phyloP scores from a whole-genome alignment of 2,329 filamentous ascomycete species.

The Thielaviopsis ethacetica region DNA sequence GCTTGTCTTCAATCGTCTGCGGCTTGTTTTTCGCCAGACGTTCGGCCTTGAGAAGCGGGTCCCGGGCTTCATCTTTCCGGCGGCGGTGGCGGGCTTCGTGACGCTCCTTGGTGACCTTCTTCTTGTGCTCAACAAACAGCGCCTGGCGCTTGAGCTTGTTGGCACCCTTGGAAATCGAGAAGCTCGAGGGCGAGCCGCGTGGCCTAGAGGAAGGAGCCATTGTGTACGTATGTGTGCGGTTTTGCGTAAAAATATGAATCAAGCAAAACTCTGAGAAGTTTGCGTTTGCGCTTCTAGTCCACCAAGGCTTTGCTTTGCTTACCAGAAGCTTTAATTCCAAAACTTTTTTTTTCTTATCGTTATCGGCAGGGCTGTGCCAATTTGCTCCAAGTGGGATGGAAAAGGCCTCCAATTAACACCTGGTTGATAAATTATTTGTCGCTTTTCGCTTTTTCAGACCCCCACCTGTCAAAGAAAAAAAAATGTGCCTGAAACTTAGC shows the following conservation, averaged over 20 bases:
- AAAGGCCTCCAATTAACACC: not conserved
- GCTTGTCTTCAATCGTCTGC: slow-evolving; percentile 68
- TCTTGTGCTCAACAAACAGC: slow-evolving; percentile 68
- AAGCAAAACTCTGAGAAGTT: not conserved
- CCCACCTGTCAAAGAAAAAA: not conserved
- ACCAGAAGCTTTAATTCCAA: not conserved
- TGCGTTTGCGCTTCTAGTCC: no score
- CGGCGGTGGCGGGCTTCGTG: slow-evolving; percentile 62
- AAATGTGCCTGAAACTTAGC: not conserved
- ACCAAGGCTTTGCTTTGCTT: not conserved
- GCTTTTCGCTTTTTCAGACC: not conserved
- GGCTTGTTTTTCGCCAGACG: slow-evolving; percentile 67
- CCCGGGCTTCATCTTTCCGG: slow-evolving; percentile 71
- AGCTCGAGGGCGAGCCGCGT: slow-evolving; percentile 15
- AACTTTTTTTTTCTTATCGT: slow-evolving; percentile 7
- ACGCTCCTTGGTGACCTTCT: slow-evolving; percentile 53
- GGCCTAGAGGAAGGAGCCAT: slow-evolving; percentile 14
- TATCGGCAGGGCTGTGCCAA: not conserved
- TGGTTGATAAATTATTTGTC: not conserved
- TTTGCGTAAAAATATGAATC: not conserved
- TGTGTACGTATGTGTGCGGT: not conserved
- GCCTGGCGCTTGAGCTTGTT: slow-evolving; percentile 72
- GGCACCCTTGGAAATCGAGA: slow-evolving; percentile 28
- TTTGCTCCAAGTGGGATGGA: not conserved
- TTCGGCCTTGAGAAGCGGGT: slow-evolving; percentile 58